These are phyloP conservation scores for Leishmania turanica DNA, from an alignment of 208 protist species.

Conservation along the genomic window DNA sequence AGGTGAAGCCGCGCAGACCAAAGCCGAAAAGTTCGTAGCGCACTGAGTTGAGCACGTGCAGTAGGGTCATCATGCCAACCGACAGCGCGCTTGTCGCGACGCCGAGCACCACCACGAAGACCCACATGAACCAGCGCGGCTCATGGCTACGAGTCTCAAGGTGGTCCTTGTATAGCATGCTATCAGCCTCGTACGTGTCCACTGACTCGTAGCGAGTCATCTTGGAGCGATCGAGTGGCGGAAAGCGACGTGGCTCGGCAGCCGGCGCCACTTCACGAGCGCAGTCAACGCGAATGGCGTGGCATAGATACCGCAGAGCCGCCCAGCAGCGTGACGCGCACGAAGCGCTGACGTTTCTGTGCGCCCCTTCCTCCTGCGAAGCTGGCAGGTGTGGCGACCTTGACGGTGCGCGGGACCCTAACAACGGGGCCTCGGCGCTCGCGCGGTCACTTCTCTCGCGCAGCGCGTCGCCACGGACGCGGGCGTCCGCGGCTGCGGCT, in stretches of 20 bases:
- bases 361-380: background rate
- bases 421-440: background rate
- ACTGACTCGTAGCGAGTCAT: conserved; percentile 66
- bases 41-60: conserved; percentile 52
- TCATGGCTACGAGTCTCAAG: conserved; percentile 56
- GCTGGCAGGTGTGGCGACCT: background rate
- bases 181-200: conserved; percentile 54
- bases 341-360: background rate
- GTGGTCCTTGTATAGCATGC: conserved; percentile 62
- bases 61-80: conserved; percentile 31
- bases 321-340: background rate
- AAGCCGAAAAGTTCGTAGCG: conserved; percentile 54
- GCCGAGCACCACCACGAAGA: conserved; percentile 52
- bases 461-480: background rate
- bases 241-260: conserved; percentile 33
- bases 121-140: conserved; percentile 71
- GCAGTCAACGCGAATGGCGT: conserved; percentile 11
- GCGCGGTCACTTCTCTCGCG: background rate
- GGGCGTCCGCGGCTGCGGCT: background rate
- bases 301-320: background rate
- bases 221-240: conserved; percentile 30
- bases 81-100: conserved; percentile 42
- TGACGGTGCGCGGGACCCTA: background rate
- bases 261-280: conserved; percentile 24
- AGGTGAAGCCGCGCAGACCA: conserved; percentile 44